phyloP scores from a whole-genome alignment of 345 rosid species.

The Citrus inodora region DNA sequence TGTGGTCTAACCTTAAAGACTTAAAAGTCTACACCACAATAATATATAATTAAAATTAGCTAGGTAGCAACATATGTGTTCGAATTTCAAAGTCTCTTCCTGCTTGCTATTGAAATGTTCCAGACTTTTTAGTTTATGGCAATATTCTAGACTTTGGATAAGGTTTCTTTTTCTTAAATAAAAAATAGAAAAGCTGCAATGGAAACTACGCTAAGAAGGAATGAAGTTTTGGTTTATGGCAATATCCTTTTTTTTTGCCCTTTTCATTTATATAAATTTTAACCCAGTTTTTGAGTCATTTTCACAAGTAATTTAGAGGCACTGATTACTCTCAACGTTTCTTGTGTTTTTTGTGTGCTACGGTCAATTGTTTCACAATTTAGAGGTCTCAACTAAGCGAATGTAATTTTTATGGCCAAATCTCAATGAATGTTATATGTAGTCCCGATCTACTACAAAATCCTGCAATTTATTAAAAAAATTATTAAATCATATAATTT shows the following conservation, averaged over 20 bases:
- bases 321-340: neutral
- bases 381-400: neutral
- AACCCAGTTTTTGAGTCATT: neutral
- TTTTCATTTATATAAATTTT: neutral
- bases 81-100: neutral
- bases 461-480: too few species aligned
- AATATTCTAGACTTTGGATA: neutral
- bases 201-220: neutral
- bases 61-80: neutral
- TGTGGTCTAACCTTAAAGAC: neutral
- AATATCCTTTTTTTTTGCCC: neutral
- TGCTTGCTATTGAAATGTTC: neutral
- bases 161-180: neutral
- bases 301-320: neutral
- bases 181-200: neutral
- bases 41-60: too few species aligned
- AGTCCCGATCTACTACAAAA: too few species aligned
- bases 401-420: neutral
- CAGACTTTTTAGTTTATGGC: neutral
- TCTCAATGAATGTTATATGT: neutral
- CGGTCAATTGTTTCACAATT: neutral
- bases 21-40: neutral
- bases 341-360: neutral
- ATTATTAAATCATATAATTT: too few species aligned
- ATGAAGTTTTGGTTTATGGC: too few species aligned